Evolutionary conservation across 768 basidiomycete genomes (phyloP).

Genomic region (Asterophora lycoperdoides): DNA sequence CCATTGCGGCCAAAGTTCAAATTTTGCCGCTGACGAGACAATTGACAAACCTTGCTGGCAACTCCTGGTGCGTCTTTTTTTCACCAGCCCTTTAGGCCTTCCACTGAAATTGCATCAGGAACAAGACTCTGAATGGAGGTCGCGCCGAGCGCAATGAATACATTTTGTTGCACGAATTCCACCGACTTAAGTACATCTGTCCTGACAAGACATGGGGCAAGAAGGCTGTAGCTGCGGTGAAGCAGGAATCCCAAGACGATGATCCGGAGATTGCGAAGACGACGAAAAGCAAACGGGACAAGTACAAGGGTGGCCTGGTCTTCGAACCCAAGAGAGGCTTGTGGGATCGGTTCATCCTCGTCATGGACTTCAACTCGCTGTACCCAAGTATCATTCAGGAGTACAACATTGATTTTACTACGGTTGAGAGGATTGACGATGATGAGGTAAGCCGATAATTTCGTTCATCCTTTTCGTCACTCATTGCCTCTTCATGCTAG

Average conservation of each 20-base stretch:
- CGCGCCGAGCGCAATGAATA: constrained; percentile 99
- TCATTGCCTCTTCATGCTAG: constrained; percentile 15
- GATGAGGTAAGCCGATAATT: constrained; percentile 40
- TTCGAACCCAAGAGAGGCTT: constrained; percentile 94
- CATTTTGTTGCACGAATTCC: constrained; percentile 97
- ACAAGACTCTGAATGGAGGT: constrained; percentile 94
- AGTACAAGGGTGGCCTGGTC: constrained; percentile 97
- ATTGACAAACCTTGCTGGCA: constrained; percentile 92
- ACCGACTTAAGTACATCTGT: constrained; percentile 91
- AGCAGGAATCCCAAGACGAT: constrained; percentile 46
- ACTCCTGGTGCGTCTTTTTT: constrained; percentile 73
- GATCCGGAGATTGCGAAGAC: constrained; percentile 57
- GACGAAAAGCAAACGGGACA: constrained; percentile 76
- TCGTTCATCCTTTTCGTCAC: background rate
- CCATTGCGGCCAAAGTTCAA: constrained; percentile 90
- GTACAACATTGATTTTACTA: constrained; percentile 99
- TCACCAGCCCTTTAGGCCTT: background rate
- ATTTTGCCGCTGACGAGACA: constrained; percentile 90
- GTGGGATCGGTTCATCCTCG: constrained; percentile 95
- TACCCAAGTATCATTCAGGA: constrained; percentile 99
- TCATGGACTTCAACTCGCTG: constrained; percentile 99
- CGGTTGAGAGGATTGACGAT: constrained; percentile 70
- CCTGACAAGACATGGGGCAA: constrained; percentile 92
- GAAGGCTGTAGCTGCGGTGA: constrained; percentile 49
- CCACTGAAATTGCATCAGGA: constrained; percentile 50